A percentile compares a stretch with the other conserved stretches of the same genome.
Conservation (phyloP, 2,329 filamentous ascomycete genomes). For the Xylariales sp. region DNA sequence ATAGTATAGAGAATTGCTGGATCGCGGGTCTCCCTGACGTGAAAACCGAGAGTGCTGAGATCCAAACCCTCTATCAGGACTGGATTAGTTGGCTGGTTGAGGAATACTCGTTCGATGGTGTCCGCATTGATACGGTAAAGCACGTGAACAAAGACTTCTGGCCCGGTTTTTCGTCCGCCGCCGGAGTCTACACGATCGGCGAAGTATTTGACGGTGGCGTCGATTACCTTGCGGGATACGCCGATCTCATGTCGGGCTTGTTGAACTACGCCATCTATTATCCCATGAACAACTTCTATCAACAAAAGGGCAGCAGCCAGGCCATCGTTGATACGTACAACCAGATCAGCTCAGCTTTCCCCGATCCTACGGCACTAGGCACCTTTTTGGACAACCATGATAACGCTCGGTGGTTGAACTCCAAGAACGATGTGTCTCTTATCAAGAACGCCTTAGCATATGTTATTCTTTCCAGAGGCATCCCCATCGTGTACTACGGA, state of each 20-base stretch:
- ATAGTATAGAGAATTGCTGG: conserved; percentile 63
- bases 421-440: conserved; percentile 23
- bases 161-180: conserved; percentile 62
- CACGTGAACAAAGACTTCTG: conserved; percentile 71
- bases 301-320: conserved; percentile 54
- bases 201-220: conserved; percentile 69
- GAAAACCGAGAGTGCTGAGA: conserved; percentile 62
- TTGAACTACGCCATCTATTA: conserved; percentile 66
- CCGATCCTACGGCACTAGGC: conserved; percentile 28
- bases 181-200: conserved; percentile 70
- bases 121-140: conserved; percentile 71
- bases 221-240: conserved; percentile 63
- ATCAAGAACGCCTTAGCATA: conserved; percentile 31
- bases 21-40: conserved; percentile 71
- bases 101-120: conserved; percentile 71
- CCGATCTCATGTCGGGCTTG: conserved; percentile 66
- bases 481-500: conserved; percentile 34
- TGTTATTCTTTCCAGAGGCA: conserved; percentile 27
- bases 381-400: conserved; percentile 36
- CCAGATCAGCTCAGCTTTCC: conserved; percentile 46
- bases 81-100: conserved; percentile 70
- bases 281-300: conserved; percentile 53
- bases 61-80: conserved; percentile 63
- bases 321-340: conserved; percentile 55
- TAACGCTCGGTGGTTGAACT: conserved; percentile 28